Conservation (phyloP, 495 filamentous ascomycete genomes). For the Neurospora sp. region DNA sequence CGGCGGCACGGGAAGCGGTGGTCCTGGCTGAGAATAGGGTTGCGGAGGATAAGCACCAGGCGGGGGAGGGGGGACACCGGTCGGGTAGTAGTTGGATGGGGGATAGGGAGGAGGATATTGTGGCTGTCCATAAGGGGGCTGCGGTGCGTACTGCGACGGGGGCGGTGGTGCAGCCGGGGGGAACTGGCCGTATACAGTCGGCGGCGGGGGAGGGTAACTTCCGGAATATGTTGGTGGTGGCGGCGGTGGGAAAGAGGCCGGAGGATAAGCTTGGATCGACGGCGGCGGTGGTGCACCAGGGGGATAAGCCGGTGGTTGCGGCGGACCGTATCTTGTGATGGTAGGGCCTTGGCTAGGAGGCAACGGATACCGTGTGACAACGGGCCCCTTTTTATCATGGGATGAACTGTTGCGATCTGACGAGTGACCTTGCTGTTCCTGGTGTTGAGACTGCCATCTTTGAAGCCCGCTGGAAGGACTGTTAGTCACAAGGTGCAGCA, state of each 20-base stretch:
- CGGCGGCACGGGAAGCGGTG: slow-evolving; percentile 14
- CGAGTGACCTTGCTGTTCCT: slow-evolving; percentile 21
- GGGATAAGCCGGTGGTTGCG: slow-evolving; percentile 24
- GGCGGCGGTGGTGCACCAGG: slow-evolving; percentile 19
- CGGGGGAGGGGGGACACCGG: slow-evolving; percentile 11
- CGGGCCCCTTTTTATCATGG: slow-evolving; percentile 28
- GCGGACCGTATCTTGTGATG: slow-evolving; percentile 13
- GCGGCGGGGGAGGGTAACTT: slow-evolving; percentile 6
- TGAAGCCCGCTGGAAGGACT: slow-evolving; percentile 25
- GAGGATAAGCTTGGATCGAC: slow-evolving; percentile 11
- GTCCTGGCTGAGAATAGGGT: slow-evolving; percentile 9
- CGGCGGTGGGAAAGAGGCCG: slow-evolving; percentile 12
- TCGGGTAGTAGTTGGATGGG: slow-evolving; percentile 20
- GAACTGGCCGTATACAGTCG: slow-evolving; percentile 5
- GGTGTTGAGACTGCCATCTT: slow-evolving; percentile 28
- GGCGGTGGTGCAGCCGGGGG: slow-evolving; percentile 4
- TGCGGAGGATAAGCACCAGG: slow-evolving; percentile 13
- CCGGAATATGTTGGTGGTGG: slow-evolving; percentile 13
- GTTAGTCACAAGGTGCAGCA: slow-evolving; percentile 10
- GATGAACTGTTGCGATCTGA: slow-evolving; percentile 19
- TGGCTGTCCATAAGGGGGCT: slow-evolving; percentile 16
- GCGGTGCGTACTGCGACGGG: slow-evolving; percentile 14
- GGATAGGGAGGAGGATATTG: slow-evolving; percentile 19
- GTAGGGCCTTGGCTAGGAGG: slow-evolving; percentile 21
- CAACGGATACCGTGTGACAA: slow-evolving; percentile 32